phyloP scores from a whole-genome alignment of 2,329 filamentous ascomycete genomes.

The Aaosphaeria pasadenensis region DNA sequence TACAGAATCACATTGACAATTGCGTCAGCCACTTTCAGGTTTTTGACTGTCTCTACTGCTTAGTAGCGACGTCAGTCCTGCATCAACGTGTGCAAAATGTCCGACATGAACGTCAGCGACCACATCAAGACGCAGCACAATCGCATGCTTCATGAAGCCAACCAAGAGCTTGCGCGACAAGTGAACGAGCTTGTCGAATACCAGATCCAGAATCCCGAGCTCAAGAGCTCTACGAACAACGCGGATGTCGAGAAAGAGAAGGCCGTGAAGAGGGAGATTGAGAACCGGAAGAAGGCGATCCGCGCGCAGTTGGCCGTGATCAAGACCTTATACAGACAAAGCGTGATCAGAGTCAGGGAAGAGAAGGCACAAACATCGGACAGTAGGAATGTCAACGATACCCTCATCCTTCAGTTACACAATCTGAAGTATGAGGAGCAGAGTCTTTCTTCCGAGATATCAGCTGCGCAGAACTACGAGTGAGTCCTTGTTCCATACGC shows the following conservation, averaged over 20 bases:
- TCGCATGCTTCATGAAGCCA: constrained; percentile 25
- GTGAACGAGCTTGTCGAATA: constrained; percentile 32
- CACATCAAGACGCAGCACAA: constrained; percentile 30
- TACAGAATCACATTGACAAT: no score
- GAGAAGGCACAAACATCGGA: constrained; percentile 86
- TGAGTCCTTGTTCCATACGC: constrained; percentile 49
- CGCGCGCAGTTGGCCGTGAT: constrained; percentile 58
- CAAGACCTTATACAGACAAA: constrained; percentile 77
- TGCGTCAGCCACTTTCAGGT: no score
- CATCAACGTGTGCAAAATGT: no score
- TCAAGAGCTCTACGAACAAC: constrained; percentile 13
- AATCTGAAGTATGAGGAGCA: constrained; percentile 96
- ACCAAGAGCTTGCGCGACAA: constrained; percentile 28
- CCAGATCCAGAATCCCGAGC: constrained; percentile 23
- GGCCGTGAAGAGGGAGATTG: constrained; percentile 20
- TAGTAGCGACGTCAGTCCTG: no score
- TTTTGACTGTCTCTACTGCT: no score
- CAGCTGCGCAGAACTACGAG: constrained; percentile 88
- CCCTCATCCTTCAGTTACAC: constrained; percentile 86
- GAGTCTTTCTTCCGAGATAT: constrained; percentile 85
- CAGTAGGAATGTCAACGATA: constrained; percentile 85
- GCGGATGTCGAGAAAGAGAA: constrained; percentile 23
- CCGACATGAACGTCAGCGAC: constrained; percentile 1
- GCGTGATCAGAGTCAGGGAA: constrained; percentile 75
- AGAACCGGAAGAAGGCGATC: constrained; percentile 65